Percentiles rank a stretch among this genome's conserved stretches.
Evolutionary conservation across 768 basidiomycete genomes (phyloP).

Genomic region (Tylopilus sp.): DNA sequence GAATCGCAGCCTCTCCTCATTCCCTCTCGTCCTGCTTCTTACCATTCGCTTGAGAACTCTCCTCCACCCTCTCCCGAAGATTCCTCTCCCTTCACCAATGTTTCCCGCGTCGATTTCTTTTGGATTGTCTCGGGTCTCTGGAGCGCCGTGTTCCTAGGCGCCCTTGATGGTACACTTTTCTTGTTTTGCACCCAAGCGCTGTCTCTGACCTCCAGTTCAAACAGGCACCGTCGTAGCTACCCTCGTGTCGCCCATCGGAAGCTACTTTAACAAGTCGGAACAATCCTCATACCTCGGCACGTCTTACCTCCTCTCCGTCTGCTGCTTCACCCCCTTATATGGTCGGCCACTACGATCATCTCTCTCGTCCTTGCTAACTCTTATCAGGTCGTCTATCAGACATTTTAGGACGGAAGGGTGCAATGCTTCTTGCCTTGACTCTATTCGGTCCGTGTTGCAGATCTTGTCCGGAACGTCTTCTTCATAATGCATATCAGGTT

Average conservation of each 20-base stretch:
- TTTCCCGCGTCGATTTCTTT: slow-evolving; percentile 50
- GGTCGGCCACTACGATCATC: slow-evolving; percentile 41
- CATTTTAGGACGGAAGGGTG: slow-evolving; percentile 80
- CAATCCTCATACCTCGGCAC: slow-evolving; percentile 87
- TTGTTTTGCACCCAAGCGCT: slow-evolving; percentile 1
- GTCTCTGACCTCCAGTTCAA: slow-evolving; percentile 1
- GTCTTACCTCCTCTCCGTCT: slow-evolving; percentile 81
- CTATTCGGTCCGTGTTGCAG: slow-evolving; percentile 64
- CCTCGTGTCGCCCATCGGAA: slow-evolving; percentile 79
- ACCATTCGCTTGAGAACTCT: slow-evolving; percentile 34
- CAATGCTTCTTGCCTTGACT: slow-evolving; percentile 79
- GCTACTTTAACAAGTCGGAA: slow-evolving; percentile 75
- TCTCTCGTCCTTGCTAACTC: slow-evolving; percentile 12
- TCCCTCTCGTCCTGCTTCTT: slow-evolving; percentile 35
- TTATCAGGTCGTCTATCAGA: slow-evolving; percentile 74
- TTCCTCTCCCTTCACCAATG: slow-evolving; percentile 38
- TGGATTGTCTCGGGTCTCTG: slow-evolving; percentile 79
- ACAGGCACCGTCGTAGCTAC: slow-evolving; percentile 83
- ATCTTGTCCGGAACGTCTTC: slow-evolving; percentile 9
- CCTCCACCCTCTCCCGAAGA: slow-evolving; percentile 26
- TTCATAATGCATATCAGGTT: slow-evolving; percentile 42
- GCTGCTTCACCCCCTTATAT: slow-evolving; percentile 89
- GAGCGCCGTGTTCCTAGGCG: slow-evolving; percentile 81
- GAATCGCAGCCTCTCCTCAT: slow-evolving; percentile 58
- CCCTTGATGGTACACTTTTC: slow-evolving; percentile 66